Percentiles rank a stretch among this genome's conserved stretches.
Evolutionary conservation across 257 asterid species (phyloP).

Genomic region (Lycium barbarum): DNA sequence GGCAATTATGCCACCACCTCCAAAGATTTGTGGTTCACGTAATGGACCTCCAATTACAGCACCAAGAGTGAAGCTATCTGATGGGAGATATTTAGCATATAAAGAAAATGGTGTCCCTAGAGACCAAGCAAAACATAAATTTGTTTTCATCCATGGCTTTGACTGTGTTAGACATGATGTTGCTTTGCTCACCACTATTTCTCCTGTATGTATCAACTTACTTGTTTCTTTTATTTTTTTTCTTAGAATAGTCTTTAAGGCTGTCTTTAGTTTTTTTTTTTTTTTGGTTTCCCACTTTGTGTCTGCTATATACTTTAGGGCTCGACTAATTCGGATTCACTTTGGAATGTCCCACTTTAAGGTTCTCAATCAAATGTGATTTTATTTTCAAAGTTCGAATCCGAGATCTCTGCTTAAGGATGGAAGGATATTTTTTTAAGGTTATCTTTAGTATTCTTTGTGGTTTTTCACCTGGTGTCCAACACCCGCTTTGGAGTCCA

Average conservation of each 20-base stretch:
- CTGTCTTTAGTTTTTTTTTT: background rate
- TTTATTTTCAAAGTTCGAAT: background rate
- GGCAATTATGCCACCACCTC: conserved; percentile 72
- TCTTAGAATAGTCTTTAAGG: background rate
- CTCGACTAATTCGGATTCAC: too few species aligned
- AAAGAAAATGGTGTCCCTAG: conserved; percentile 71
- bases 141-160: conserved; percentile 74
- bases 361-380: too few species aligned
- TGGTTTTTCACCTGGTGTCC: too few species aligned
- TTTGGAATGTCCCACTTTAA: background rate
- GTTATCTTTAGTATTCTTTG: too few species aligned
- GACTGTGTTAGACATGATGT: conserved; percentile 60
- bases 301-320: too few species aligned
- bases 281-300: too few species aligned
- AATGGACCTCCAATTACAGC: conserved; percentile 79
- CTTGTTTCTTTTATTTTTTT: background rate
- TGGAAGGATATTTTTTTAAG: too few species aligned
- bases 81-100: conserved; percentile 88
- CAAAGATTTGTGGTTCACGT: conserved; percentile 64
- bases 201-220: conserved; percentile 48
- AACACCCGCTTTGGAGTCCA: too few species aligned
- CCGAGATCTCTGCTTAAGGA: background rate
- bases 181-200: conserved; percentile 47
- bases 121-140: conserved; percentile 70
- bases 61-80: conserved; percentile 72